Evolutionary conservation across 2,329 filamentous ascomycete species (phyloP), one percentile per base, ranked within the genome.

Genomic region (Venturia nashicola): DNA sequence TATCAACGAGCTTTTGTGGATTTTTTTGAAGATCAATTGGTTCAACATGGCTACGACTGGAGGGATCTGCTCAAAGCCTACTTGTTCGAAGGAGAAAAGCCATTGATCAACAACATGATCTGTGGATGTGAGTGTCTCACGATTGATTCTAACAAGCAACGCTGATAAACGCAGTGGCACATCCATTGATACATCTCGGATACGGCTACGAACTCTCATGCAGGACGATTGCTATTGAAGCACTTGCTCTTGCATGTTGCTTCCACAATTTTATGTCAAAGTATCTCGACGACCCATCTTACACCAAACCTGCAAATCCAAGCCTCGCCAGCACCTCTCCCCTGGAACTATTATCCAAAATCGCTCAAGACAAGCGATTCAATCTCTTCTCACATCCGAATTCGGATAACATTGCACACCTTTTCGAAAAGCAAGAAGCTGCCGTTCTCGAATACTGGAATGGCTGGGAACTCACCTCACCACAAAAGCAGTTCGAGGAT

Each of bases 1-100:
- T 97, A 95, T 71, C 91, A 99, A 75, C 84, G 93, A 65, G 93
- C 91, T 0, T 99, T 87, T 71, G 80, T 99, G 64, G 92, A 99
- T 73, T 97, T 94, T 73, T 97, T 96, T 72, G 94, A 99, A 73
- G 94, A 99, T 73, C 86, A 91, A 70, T 79, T 97, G 39, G 91
- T 90, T 3, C 78, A 79, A 20, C 83, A 86, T 69, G 80, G 85
- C 43, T 97, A 97, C 72, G 84, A 96, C 71, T 97, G 94, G 90
- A 89, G 88, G 71, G 79, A 81, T 62, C 84, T 96, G 2, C 78
- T 95, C 9, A 78, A 85, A 3, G 83, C 92, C 66, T 97, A 88
- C 72, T 75, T 99, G 57, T 89, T 93, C 67, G 76, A 80, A 51
- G 88, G 86, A 42, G 82, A 89, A 61, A 80, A 89, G 71, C 92